These are phyloP conservation scores for Leucocoprinus gongylophorus DNA, from an alignment of 1,284 basidiomycete species.

Conservation along the genomic window DNA sequence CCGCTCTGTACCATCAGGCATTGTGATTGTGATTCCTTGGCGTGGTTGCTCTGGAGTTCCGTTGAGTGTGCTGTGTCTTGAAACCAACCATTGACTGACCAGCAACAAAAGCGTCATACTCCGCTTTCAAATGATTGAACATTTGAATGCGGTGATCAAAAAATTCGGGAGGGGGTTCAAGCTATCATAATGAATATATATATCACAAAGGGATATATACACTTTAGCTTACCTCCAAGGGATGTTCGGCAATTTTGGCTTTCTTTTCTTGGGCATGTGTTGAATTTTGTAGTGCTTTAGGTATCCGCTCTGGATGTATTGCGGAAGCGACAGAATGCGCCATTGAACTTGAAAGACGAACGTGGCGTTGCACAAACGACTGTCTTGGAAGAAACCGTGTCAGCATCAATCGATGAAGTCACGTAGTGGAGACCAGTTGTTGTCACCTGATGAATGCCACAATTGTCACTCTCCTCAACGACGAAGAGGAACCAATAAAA, in stretches of 20 bases:
- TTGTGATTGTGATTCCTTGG: constrained; percentile 77
- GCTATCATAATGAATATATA: constrained; percentile 35
- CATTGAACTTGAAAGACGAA: constrained; percentile 24
- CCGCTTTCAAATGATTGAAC: constrained; percentile 84
- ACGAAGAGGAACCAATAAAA: too few relatives aligned
- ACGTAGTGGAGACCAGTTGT: constrained; percentile 1
- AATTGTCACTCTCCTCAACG: too few relatives aligned
- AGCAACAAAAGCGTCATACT: constrained; percentile 79
- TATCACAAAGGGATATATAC: not conserved
- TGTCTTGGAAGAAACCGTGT: constrained; percentile 4
- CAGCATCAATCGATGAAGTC: constrained; percentile 12
- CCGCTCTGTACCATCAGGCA: constrained; percentile 82
- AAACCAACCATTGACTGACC: constrained; percentile 35
- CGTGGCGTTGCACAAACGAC: constrained; percentile 7
- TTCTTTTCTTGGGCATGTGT: constrained; percentile 35
- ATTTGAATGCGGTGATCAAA: constrained; percentile 88
- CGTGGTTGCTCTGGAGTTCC: constrained; percentile 66
- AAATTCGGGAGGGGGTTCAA: constrained; percentile 81
- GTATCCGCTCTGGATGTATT: constrained; percentile 34
- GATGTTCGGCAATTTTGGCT: constrained; percentile 44
- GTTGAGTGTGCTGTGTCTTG: not conserved
- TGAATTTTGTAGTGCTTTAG: constrained; percentile 14
- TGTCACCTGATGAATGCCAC: too few relatives aligned
- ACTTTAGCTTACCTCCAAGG: constrained; percentile 50
- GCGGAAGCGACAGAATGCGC: constrained; percentile 35